A percentile compares a stretch with the other conserved stretches of the same genome.
Conservation (phyloP, 306 rosid species). For the Dalbergia cochinchinensis region DNA sequence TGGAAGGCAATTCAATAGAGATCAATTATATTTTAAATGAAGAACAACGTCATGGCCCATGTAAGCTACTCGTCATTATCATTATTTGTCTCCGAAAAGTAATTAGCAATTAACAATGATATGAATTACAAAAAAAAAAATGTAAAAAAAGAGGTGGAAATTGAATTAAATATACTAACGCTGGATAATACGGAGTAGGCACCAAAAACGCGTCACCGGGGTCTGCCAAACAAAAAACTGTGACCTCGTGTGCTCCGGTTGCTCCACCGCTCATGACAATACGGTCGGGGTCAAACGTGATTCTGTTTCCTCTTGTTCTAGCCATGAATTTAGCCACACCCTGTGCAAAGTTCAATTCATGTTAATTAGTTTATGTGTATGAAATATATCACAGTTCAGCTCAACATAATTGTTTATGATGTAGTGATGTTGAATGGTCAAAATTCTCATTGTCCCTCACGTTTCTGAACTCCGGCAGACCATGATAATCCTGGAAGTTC, state of each 20-base stretch:
- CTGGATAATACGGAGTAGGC: conserved; percentile 94
- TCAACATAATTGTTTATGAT: background rate
- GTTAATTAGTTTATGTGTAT: background rate
- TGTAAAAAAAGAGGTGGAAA: background rate
- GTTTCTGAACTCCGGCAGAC: conserved; percentile 80
- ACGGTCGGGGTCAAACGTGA: conserved; percentile 75
- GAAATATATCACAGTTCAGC: background rate
- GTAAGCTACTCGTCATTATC: background rate
- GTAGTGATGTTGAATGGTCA: background rate
- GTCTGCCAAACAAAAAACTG: conserved; percentile 83
- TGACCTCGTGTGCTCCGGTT: conserved; percentile 88
- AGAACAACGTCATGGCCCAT: conserved; percentile 19
- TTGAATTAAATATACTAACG: conserved; percentile 48
- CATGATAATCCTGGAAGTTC: conserved; percentile 90
- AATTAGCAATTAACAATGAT: background rate
- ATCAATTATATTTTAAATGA: conserved; percentile 9
- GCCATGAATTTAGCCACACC: conserved; percentile 91
- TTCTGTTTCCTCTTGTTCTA: conserved; percentile 77
- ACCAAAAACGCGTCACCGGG: conserved; percentile 90
- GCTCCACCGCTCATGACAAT: conserved; percentile 97
- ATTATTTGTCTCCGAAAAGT: background rate
- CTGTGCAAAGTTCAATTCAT: conserved; percentile 52
- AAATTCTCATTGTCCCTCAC: conserved; percentile 48
- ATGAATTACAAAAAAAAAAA: background rate
- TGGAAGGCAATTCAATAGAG: background rate